A percentile compares a stretch with the other conserved stretches of the same genome.
phyloP scores from a whole-genome alignment of 2,329 filamentous ascomycete genomes.

The Colletotrichum costaricense region DNA sequence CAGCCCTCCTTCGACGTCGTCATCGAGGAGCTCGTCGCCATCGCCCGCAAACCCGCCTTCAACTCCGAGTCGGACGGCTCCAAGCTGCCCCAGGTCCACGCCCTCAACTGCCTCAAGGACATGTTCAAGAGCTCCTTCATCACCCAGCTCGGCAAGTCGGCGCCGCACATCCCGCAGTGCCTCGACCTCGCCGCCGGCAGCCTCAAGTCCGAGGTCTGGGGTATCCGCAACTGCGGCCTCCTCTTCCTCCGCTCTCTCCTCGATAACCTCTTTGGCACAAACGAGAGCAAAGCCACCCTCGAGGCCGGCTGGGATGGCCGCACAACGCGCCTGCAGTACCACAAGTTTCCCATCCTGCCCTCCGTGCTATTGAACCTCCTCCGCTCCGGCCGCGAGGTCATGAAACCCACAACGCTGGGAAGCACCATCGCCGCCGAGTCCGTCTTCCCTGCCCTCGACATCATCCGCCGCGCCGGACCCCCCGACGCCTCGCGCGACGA shows the following conservation, averaged over 20 bases:
- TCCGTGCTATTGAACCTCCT: slow-evolving; percentile 73
- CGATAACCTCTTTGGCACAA: slow-evolving; percentile 80
- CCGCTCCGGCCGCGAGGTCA: slow-evolving; percentile 59
- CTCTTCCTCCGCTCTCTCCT: slow-evolving; percentile 90
- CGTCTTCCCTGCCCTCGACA: slow-evolving; percentile 86
- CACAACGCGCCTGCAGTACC: slow-evolving; percentile 74
- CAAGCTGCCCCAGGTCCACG: slow-evolving; percentile 90
- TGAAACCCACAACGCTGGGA: slow-evolving; percentile 47
- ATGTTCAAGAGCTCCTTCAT: slow-evolving; percentile 88
- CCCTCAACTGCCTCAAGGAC: slow-evolving; percentile 92
- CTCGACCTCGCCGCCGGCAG: slow-evolving; percentile 84
- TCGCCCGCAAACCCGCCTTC: slow-evolving; percentile 65
- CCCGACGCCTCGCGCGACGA: slow-evolving; percentile 66
- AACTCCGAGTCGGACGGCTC: slow-evolving; percentile 69
- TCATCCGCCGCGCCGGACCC: slow-evolving; percentile 78
- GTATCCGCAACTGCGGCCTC: slow-evolving; percentile 91
- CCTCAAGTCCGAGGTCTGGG: slow-evolving; percentile 87
- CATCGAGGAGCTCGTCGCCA: slow-evolving; percentile 70
- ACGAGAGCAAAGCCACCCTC: slow-evolving; percentile 73
- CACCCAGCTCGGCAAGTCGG: slow-evolving; percentile 77
- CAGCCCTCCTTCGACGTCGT: slow-evolving; percentile 72
- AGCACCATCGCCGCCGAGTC: slow-evolving; percentile 67
- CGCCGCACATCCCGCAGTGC: slow-evolving; percentile 78
- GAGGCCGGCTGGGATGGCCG: slow-evolving; percentile 73
- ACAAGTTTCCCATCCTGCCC: slow-evolving; percentile 74